phyloP scores from a whole-genome alignment of 1,284 basidiomycete species.

The Irpex lacteus region DNA sequence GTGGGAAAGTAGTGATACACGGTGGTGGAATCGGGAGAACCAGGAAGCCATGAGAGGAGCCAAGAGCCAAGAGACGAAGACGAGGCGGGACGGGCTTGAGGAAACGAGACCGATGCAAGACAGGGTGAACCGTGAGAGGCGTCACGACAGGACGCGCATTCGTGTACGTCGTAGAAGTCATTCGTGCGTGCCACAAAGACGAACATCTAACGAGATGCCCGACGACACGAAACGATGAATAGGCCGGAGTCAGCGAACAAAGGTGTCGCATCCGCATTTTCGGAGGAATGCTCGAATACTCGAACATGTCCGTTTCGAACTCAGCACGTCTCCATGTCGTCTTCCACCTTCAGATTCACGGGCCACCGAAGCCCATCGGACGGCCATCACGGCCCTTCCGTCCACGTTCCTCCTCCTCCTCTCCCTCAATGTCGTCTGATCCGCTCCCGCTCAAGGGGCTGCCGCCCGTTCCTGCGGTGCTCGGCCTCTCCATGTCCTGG shows the following conservation, averaged over 20 bases:
- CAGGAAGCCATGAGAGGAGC: background rate
- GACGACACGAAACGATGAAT: constrained; percentile 2
- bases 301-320: background rate
- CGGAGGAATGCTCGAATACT: background rate
- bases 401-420: constrained; percentile 27
- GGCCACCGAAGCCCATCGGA: constrained; percentile 23
- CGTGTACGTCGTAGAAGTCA: background rate
- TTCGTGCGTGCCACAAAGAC: background rate
- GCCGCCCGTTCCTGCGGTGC: constrained; percentile 21
- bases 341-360: constrained; percentile 30
- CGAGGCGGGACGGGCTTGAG: background rate
- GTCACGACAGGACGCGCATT: background rate
- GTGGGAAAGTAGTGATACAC: background rate
- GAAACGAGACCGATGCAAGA: background rate
- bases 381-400: constrained; percentile 29
- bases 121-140: background rate
- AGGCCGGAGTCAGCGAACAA: background rate
- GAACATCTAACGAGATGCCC: background rate
- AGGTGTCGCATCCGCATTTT: constrained; percentile 10
- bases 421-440: constrained; percentile 19
- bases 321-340: constrained; percentile 28
- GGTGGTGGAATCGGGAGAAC: background rate
- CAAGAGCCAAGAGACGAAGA: background rate
- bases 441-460: constrained; percentile 19
- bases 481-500: constrained; percentile 27